These are phyloP conservation scores for Botryotinia globosa DNA, from an alignment of 2,329 filamentous ascomycete genomes.

Conservation along the genomic window DNA sequence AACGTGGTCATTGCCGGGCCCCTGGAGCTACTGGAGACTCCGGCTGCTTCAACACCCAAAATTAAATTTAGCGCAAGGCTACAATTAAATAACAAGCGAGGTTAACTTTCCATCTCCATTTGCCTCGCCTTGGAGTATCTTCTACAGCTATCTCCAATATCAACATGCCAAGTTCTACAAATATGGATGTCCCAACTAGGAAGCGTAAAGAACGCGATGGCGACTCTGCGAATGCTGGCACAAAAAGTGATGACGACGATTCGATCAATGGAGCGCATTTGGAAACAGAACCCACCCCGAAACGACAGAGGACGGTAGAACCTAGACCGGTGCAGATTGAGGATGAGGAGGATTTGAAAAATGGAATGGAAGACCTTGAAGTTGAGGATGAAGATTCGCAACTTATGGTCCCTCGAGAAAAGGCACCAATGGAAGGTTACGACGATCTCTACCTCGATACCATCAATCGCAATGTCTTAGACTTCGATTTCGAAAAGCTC, in stretches of 20 bases:
- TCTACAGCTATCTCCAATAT: not conserved
- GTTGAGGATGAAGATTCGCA: conserved; percentile 41
- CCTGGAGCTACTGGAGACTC: not conserved
- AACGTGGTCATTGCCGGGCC: not conserved
- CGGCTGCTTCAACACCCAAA: not conserved
- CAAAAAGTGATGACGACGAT: not conserved
- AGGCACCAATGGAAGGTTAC: conserved; percentile 81
- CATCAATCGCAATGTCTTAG: conserved; percentile 85
- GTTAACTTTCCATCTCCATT: conserved; percentile 1
- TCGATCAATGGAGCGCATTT: not conserved
- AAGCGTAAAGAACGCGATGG: conserved; percentile 18
- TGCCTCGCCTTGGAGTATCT: not conserved
- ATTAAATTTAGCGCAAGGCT: conserved; percentile 19
- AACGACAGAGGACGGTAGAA: conserved; percentile 18
- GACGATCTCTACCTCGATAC: conserved; percentile 97
- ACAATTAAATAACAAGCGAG: conserved; percentile 20
- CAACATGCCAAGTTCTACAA: not conserved
- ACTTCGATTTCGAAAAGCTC: conserved; percentile 98
- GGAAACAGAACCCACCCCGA: conserved; percentile 14
- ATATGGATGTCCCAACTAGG: conserved; percentile 12
- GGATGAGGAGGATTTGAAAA: conserved; percentile 29
- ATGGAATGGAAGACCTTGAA: conserved; percentile 35
- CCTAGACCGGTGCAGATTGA: conserved; percentile 15
- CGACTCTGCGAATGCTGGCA: not conserved
- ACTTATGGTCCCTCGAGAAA: conserved; percentile 57